phyloP scores from a whole-genome alignment of 371 early-diverging fungal genomes.

The Actinomortierella wolfii region DNA sequence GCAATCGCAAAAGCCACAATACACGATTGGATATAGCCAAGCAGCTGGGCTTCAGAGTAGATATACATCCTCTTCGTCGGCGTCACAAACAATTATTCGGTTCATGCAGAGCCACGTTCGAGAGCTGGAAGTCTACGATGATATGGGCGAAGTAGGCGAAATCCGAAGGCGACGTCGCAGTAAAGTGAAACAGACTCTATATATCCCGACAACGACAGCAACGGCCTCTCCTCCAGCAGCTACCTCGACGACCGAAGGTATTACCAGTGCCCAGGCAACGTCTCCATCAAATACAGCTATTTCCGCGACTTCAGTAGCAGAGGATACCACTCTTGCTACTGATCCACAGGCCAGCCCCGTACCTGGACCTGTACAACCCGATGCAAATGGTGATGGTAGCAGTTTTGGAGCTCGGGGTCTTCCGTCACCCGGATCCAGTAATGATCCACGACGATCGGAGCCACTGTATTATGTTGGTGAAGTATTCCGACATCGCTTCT shows the following conservation, averaged over 20 bases:
- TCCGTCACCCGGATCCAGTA: not conserved
- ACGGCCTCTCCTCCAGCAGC: not conserved
- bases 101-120: slow-evolving; percentile 24
- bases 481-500: slow-evolving; percentile 35
- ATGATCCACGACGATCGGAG: slow-evolving; percentile 22
- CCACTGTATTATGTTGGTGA: slow-evolving; percentile 44
- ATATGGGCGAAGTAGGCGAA: slow-evolving; percentile 25
- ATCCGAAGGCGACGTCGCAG: slow-evolving; percentile 36
- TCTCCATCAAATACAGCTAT: too few species aligned
- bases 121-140: slow-evolving; percentile 32
- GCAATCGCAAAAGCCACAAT: slow-evolving; percentile 1
- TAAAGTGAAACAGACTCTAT: not conserved
- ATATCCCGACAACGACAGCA: not conserved
- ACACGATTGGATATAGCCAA: slow-evolving; percentile 7
- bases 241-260: too few species aligned
- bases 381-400: too few species aligned
- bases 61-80: not conserved
- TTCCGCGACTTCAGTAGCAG: too few species aligned
- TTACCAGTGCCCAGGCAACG: too few species aligned
- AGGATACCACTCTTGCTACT: too few species aligned
- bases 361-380: too few species aligned
- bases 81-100: slow-evolving; percentile 24
- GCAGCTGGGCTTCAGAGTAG: not conserved
- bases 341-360: too few species aligned
- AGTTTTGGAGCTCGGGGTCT: too few species aligned